Percentiles rank a stretch among this genome's conserved stretches.
Evolutionary conservation across 352 stramenopile genomes (phyloP).

Genomic region (Globisporangium abappressorium): DNA sequence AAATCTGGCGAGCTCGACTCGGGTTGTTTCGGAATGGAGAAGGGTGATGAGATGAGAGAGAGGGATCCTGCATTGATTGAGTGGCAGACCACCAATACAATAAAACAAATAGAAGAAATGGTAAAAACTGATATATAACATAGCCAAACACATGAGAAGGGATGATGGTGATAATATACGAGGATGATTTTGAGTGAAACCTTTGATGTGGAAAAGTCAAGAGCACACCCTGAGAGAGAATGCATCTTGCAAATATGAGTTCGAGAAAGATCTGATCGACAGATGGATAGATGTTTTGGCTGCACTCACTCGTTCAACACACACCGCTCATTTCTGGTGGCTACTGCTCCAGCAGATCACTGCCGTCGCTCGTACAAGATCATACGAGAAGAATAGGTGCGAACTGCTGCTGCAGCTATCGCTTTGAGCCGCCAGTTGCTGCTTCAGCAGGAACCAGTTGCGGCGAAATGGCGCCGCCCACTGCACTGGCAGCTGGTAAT

Average conservation of each 20-base stretch:
- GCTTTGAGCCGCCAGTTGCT: slow-evolving; percentile 9
- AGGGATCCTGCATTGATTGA: neutral
- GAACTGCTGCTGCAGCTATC: neutral
- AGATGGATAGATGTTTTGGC: neutral
- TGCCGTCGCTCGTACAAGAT: slow-evolving; percentile 16
- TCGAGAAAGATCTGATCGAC: neutral
- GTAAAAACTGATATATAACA: neutral
- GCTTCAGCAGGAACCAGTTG: slow-evolving; percentile 22
- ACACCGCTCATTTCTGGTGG: neutral
- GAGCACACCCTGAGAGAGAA: too few species aligned
- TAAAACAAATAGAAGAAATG: neutral
- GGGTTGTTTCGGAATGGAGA: neutral
- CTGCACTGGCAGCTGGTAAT: slow-evolving; percentile 19
- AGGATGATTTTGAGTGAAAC: too few species aligned
- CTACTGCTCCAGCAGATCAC: neutral
- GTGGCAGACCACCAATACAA: neutral
- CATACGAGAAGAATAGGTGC: slow-evolving; percentile 20
- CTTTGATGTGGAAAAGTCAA: too few species aligned
- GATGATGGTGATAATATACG: too few species aligned
- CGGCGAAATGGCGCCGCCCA: slow-evolving; percentile 19
- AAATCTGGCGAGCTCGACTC: neutral
- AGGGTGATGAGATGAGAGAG: neutral
- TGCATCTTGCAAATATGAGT: too few species aligned
- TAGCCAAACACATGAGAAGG: too few species aligned
- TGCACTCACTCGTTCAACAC: neutral